These are phyloP conservation scores for Tuber indicum DNA, from an alignment of 495 filamentous ascomycete species.

Conservation along the genomic window DNA sequence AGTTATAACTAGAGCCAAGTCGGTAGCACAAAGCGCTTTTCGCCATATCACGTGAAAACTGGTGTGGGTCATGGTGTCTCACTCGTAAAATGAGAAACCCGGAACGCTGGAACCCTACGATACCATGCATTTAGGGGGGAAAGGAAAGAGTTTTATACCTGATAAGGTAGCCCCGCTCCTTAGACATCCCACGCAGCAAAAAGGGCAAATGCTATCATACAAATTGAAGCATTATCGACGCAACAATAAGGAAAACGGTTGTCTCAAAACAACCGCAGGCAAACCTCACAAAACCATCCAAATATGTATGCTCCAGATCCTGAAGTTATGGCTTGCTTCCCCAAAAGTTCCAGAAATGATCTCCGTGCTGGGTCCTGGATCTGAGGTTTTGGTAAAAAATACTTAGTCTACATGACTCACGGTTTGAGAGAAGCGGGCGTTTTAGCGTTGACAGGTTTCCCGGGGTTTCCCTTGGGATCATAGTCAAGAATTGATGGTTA, in stretches of 20 bases:
- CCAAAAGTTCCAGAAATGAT: background rate
- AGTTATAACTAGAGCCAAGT: background rate
- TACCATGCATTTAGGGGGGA: background rate
- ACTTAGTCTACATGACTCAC: background rate
- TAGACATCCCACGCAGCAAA: background rate
- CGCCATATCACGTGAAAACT: background rate
- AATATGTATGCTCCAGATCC: background rate
- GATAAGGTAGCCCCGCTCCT: background rate
- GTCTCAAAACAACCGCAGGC: no score
- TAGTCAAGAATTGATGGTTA: background rate
- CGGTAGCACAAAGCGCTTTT: conserved; percentile 14
- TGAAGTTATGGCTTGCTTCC: background rate
- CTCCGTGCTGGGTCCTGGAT: background rate
- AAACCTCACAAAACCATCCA: background rate
- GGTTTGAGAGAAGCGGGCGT: background rate
- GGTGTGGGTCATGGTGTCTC: background rate
- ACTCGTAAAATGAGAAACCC: background rate
- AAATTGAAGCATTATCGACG: background rate
- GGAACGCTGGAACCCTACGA: background rate
- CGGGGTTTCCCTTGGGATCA: background rate
- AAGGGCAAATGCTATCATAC: background rate
- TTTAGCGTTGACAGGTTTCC: background rate
- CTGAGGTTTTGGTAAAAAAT: background rate
- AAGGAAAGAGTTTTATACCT: background rate
- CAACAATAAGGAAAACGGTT: background rate